These are phyloP conservation scores for Dryadomyces quercivorus DNA, from an alignment of 2,329 filamentous ascomycete species.

Conservation along the genomic window DNA sequence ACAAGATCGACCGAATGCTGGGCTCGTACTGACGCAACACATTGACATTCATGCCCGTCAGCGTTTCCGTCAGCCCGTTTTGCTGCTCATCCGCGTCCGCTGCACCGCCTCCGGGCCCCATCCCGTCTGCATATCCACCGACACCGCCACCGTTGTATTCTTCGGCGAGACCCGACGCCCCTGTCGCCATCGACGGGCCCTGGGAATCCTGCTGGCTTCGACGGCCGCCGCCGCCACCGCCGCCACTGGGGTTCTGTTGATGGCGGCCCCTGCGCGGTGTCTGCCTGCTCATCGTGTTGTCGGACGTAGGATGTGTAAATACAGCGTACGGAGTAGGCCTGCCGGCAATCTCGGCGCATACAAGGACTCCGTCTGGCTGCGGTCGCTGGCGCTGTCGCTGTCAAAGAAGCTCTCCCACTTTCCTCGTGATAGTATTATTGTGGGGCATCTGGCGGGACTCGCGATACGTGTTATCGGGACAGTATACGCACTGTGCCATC, in stretches of 20 bases:
- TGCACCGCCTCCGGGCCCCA: no score
- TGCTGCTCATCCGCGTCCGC: neutral
- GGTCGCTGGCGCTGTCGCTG: no score
- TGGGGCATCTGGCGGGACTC: neutral
- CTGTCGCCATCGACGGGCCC: constrained; percentile 15
- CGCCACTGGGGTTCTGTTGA: constrained; percentile 14
- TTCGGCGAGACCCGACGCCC: neutral
- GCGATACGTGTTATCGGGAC: neutral
- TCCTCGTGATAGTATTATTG: neutral
- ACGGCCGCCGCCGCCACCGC: constrained; percentile 14
- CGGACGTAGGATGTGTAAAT: neutral
- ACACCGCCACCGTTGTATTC: neutral
- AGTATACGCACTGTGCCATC: neutral
- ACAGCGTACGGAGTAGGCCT: no score
- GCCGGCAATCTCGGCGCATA: no score
- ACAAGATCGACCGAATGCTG: constrained; percentile 58
- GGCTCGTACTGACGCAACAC: constrained; percentile 76
- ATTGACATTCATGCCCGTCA: constrained; percentile 70
- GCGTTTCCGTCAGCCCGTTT: neutral
- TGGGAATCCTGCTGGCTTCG: constrained; percentile 19
- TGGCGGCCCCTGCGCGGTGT: constrained; percentile 24
- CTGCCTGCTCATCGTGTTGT: constrained; percentile 27
- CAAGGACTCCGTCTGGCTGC: no score
- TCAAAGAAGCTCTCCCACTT: no score
- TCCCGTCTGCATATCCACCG: neutral